These are phyloP conservation scores for Agaricus sinodeliciosus DNA, from an alignment of 768 basidiomycete species.

Conservation along the genomic window DNA sequence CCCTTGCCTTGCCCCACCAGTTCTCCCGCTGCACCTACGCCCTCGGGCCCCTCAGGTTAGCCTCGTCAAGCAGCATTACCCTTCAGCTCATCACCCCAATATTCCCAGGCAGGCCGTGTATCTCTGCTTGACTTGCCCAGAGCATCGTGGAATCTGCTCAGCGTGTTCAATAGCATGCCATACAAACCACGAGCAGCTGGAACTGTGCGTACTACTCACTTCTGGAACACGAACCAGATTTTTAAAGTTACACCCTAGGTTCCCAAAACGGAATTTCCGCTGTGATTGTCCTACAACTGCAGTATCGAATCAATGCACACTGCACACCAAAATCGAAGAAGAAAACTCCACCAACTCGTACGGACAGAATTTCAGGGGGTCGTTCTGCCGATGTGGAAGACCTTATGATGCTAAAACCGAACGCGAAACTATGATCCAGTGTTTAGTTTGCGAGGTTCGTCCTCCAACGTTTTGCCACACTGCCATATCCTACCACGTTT, in stretches of 20 bases:
- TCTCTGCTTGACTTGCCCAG: slow-evolving; percentile 69
- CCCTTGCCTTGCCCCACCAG: slow-evolving; percentile 53
- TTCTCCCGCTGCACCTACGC: slow-evolving; percentile 62
- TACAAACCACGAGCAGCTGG: slow-evolving; percentile 79
- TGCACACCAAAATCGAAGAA: slow-evolving; percentile 48
- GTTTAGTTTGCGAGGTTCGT: slow-evolving; percentile 76
- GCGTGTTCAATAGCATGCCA: slow-evolving; percentile 87
- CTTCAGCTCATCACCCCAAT: slow-evolving; percentile 6
- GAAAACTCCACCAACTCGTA: slow-evolving; percentile 59
- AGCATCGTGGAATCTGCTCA: slow-evolving; percentile 65
- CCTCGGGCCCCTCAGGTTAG: slow-evolving; percentile 48
- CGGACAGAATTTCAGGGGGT: slow-evolving; percentile 63
- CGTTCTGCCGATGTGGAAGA: slow-evolving; percentile 71
- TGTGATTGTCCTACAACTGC: slow-evolving; percentile 79
- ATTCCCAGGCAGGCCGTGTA: slow-evolving; percentile 65
- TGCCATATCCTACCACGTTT: background rate
- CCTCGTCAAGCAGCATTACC: slow-evolving; percentile 7
- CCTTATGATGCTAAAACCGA: slow-evolving; percentile 70
- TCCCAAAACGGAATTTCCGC: slow-evolving; percentile 77
- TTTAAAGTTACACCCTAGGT: slow-evolving; percentile 28
- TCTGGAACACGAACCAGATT: too few species aligned
- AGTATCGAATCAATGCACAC: slow-evolving; percentile 53
- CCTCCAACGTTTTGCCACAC: slow-evolving; percentile 6
- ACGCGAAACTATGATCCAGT: slow-evolving; percentile 85
- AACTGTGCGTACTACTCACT: slow-evolving; percentile 38